Base-by-base conservation (phyloP, 2,329 filamentous ascomycete species). In the Bretziella fagacearum region DNA sequence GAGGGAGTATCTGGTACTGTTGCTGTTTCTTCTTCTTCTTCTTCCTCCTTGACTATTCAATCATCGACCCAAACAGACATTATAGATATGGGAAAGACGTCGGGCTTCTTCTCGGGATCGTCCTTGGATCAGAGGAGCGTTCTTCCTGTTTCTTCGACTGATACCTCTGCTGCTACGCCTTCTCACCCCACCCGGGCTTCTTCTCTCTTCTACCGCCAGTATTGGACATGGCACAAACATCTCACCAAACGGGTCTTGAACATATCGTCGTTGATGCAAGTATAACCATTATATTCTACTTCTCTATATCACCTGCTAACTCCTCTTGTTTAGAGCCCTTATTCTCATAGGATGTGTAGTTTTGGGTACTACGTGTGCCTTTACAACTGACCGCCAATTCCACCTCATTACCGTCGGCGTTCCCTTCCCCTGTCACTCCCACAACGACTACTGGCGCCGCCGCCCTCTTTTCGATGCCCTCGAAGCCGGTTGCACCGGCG, bases 391-490 rank as follows among this genome's bases (percentile, higher is more conserved):
- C 23, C 27, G 7, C n/a, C 18, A 37, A 6, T 23, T 23, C 18
- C n/a, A 33, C 18, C 35, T 51, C 23, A 40, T 18, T 42, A 62
- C 74, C 10, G 40, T 44, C 7, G 39, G 30, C 15, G 56, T 63
- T 2, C 73, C 76, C 1, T 67, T 77, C 25, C 62, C 65, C 1
- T 79, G 75, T 52, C 77, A 81, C 57, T 79, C 73, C 1, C 78
- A 83, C 56, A 82, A 83, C 54, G 79, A 84, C 58, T 84, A 83
- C 59, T 79, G 74, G 74, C 70, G 76, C 42, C 64, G 65, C 15
- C 64, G 71, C 0, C 78, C 79, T 0, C 64, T 84, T 3, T 77
- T 72, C 54, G 73, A 74, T 8, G 80, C 79, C 18, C 58, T 79
- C 1, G 58, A 63, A 6, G 68, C 69, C 4, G 74, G 76, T 5